Base-by-base conservation (phyloP, 2,329 filamentous ascomycete species). In the Xylariaceae sp. region DNA sequence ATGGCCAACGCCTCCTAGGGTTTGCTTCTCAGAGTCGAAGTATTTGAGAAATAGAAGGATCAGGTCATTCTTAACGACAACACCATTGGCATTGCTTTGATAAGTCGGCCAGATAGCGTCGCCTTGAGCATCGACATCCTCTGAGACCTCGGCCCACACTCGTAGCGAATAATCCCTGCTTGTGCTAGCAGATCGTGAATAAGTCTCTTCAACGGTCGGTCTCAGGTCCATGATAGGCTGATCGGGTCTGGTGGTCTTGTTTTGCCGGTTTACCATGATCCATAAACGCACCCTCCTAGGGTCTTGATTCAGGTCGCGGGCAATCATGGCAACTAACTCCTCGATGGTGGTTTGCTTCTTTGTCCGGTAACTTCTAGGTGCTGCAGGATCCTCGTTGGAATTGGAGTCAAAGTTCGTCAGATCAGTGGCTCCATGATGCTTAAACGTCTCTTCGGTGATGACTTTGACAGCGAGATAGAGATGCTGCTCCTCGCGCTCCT, bases 211-310 rank as follows among this genome's bases (percentile, higher is more conserved):
- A 14, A 95, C 79, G 0, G 87, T 93, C 71, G 91, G 89, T 4
- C 88, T 82, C 1, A 86, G 76, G 68, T 96, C 92, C 71, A 85
- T 84, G 47, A 99, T 86, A 0, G 92, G 90, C 56, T 91, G 88
- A 70, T 99, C 95, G 0, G 96, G 95, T 18, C 95, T 86, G 40
- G 91, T 89, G 0, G 95, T 99, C 74, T 96, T 97, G 72, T 99
- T 99, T 73, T 99, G 95, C 10, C 95, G 89, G 70, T 97, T 98
- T 1, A 99, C 95, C 93, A 99, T 97, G 52, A 91, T 86, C 96
- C 95, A 99, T 18, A 96, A 83, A 20, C 95, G 86, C 20, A 98
- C 76, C 59, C 85, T 83, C 54, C 86, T 85, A 0, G 88, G 79
- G 44, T 93, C 86, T 48, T 89, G 74, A 0, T 79, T 81, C 48